phyloP scores from a whole-genome alignment of 768 basidiomycete genomes.

The Lentinula guzmanii region DNA sequence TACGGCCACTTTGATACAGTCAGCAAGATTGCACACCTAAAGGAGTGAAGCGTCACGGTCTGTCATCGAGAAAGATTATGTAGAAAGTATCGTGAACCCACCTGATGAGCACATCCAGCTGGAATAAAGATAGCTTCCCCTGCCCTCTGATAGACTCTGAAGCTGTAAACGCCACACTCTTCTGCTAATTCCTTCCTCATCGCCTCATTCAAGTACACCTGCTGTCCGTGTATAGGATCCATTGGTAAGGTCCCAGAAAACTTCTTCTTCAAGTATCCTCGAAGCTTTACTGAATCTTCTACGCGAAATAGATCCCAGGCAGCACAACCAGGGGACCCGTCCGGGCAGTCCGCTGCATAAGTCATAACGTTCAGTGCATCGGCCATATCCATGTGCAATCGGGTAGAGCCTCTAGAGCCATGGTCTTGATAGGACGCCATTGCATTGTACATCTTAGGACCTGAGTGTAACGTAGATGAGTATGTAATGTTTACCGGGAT shows the following conservation, averaged over 20 bases:
- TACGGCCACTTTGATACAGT: conserved; percentile 92
- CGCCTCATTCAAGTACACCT: conserved; percentile 73
- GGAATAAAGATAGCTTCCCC: conserved; percentile 96
- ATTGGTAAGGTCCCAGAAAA: conserved; percentile 43
- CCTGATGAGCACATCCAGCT: conserved; percentile 90
- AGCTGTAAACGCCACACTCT: conserved; percentile 66
- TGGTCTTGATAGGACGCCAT: conserved; percentile 61
- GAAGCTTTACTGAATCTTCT: conserved; percentile 73
- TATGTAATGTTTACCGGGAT: too few relatives aligned
- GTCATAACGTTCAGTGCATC: conserved; percentile 93
- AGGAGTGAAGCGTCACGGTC: not conserved
- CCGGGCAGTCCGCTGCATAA: conserved; percentile 48
- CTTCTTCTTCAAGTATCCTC: conserved; percentile 64
- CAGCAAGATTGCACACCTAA: conserved; percentile 88
- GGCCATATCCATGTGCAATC: conserved; percentile 92
- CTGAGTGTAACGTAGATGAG: conserved; percentile 27
- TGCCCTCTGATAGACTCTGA: conserved; percentile 82
- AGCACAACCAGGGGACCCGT: conserved; percentile 72
- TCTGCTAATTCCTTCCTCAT: conserved; percentile 65
- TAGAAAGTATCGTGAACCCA: conserved; percentile 22
- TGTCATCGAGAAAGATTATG: not conserved
- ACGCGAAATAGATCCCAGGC: conserved; percentile 90
- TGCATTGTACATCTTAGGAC: conserved; percentile 95
- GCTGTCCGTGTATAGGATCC: conserved; percentile 91
- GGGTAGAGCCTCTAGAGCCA: conserved; percentile 79